These are phyloP conservation scores for Teunomyces pallodes DNA, from an alignment of 805 yeast species.

Conservation along the genomic window DNA sequence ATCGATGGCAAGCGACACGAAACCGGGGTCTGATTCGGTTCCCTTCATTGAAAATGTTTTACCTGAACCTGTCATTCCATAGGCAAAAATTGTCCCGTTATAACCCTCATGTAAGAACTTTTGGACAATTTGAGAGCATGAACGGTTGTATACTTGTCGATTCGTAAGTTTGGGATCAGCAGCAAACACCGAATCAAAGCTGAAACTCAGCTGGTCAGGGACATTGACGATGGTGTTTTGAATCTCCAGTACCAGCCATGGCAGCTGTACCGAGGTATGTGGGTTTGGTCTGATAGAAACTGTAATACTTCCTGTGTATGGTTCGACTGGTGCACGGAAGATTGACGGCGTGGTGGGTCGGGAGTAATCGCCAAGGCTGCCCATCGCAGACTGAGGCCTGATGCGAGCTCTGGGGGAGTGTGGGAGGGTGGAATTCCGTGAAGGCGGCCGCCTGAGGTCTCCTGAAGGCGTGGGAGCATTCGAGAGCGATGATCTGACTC, in stretches of 20 bases:
- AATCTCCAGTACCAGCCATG: slow-evolving; percentile 11
- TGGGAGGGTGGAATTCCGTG: slow-evolving; percentile 25
- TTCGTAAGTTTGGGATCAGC: slow-evolving; percentile 47
- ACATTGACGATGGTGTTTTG: slow-evolving; percentile 41
- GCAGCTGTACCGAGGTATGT: slow-evolving; percentile 17
- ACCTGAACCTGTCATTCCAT: slow-evolving; percentile 94
- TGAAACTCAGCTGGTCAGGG: slow-evolving; percentile 59
- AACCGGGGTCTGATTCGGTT: slow-evolving; percentile 57
- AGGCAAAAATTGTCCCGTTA: slow-evolving; percentile 89
- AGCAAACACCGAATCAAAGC: slow-evolving; percentile 77
- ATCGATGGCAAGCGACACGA: slow-evolving; percentile 65
- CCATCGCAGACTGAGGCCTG: slow-evolving; percentile 37
- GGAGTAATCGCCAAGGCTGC: slow-evolving; percentile 19
- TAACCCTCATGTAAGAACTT: slow-evolving; percentile 64
- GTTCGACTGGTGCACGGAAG: slow-evolving; percentile 25
- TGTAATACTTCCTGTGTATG: slow-evolving; percentile 67
- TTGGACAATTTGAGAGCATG: slow-evolving; percentile 53
- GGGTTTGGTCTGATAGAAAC: slow-evolving; percentile 84
- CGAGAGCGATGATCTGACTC: slow-evolving; percentile 27
- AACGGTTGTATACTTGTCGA: slow-evolving; percentile 54
- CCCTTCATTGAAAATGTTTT: slow-evolving; percentile 89
- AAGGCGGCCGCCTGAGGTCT: slow-evolving; percentile 30
- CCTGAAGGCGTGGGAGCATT: slow-evolving; percentile 3
- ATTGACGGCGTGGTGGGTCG: slow-evolving; percentile 40
- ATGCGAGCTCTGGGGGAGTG: slow-evolving; percentile 31